Evolutionary conservation across 1,284 basidiomycete genomes (phyloP).

Genomic region (Kwoniella shivajii): DNA sequence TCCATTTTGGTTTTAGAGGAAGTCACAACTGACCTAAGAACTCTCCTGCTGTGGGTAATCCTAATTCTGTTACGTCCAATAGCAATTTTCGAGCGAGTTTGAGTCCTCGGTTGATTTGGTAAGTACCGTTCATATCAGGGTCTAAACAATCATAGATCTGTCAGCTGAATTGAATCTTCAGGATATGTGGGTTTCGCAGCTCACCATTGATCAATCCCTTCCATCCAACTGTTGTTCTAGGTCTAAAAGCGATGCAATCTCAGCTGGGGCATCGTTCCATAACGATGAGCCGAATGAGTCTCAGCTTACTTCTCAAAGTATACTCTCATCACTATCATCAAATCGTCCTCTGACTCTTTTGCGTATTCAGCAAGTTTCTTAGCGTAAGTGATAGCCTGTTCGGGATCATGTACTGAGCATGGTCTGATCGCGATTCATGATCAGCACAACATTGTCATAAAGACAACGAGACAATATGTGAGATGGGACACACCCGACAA

Average conservation of each 20-base stretch:
- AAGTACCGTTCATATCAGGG: slow-evolving; percentile 87
- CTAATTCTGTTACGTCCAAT: slow-evolving; percentile 82
- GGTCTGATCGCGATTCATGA: slow-evolving; percentile 61
- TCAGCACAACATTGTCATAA: background rate
- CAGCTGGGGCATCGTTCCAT: background rate
- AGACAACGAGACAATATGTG: background rate
- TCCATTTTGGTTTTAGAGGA: background rate
- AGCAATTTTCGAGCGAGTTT: slow-evolving; percentile 83
- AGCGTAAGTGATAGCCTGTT: slow-evolving; percentile 82
- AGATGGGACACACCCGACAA: slow-evolving; percentile 68
- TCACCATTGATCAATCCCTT: slow-evolving; percentile 62
- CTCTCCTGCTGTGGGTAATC: slow-evolving; percentile 92
- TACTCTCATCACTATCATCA: slow-evolving; percentile 94
- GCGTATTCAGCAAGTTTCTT: slow-evolving; percentile 77
- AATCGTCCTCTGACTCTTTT: slow-evolving; percentile 75
- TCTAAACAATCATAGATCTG: slow-evolving; percentile 54
- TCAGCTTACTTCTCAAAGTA: slow-evolving; percentile 79
- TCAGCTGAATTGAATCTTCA: background rate
- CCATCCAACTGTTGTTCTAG: slow-evolving; percentile 79
- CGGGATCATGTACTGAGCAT: slow-evolving; percentile 87
- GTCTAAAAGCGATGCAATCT: slow-evolving; percentile 51
- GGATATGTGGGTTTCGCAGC: background rate
- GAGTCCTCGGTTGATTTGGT: slow-evolving; percentile 96
- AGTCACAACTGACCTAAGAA: slow-evolving; percentile 65
- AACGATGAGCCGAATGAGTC: background rate